Percentiles rank a stretch among this genome's conserved stretches.
Evolutionary conservation across 208 protist genomes (phyloP).

Genomic region (Leishmania turanica): DNA sequence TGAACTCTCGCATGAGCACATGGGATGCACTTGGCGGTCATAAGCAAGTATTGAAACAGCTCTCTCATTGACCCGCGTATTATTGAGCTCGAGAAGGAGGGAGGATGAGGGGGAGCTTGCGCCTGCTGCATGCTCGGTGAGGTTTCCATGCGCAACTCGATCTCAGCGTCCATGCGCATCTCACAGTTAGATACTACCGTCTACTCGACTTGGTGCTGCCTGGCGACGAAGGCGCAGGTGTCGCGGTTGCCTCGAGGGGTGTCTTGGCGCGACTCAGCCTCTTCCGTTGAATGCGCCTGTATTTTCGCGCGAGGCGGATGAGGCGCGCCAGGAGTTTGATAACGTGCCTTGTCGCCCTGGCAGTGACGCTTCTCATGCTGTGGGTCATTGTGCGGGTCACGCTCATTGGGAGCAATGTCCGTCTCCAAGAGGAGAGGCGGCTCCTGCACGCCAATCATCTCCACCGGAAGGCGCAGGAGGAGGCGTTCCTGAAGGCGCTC

Average conservation of each 20-base stretch:
- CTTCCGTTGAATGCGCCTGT: not conserved
- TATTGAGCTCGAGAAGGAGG: not conserved
- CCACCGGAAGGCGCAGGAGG: not conserved
- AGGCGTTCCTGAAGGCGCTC: conserved; percentile 6
- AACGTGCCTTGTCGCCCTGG: not conserved
- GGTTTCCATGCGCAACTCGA: not conserved
- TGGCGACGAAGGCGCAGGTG: not conserved
- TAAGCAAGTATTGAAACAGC: not conserved
- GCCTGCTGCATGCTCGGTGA: not conserved
- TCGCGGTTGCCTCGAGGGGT: not conserved
- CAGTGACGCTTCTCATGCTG: not conserved
- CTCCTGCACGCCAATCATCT: not conserved
- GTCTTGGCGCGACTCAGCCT: not conserved
- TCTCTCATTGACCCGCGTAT: not conserved
- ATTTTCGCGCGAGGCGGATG: not conserved
- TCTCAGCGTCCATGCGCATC: not conserved
- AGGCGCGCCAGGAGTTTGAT: not conserved
- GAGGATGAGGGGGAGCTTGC: not conserved
- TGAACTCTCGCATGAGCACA: not conserved
- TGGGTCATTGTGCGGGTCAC: not conserved
- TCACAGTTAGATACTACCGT: not conserved
- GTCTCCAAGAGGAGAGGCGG: not conserved
- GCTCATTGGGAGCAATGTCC: too few species aligned
- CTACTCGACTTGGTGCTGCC: not conserved
- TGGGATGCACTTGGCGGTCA: not conserved